phyloP scores from a whole-genome alignment of 805 yeast species.

The Metschnikowia picachoensis region DNA sequence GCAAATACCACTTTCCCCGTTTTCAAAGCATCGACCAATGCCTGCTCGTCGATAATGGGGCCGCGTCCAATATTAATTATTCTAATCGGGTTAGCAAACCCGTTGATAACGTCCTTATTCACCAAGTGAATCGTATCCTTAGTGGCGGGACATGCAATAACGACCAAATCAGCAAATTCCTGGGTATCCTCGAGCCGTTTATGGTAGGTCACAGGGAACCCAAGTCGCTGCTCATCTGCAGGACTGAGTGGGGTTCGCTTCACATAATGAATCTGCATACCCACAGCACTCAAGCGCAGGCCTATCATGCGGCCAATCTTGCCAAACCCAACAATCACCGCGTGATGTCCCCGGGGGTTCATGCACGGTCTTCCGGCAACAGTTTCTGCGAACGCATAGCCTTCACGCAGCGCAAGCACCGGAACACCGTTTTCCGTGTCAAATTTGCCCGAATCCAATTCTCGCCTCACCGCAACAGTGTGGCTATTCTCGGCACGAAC shows the following conservation, averaged over 20 bases:
- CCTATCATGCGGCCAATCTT: conserved; percentile 68
- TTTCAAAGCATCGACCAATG: conserved; percentile 55
- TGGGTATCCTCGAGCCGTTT: conserved; percentile 30
- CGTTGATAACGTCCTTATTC: conserved; percentile 43
- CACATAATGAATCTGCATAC: conserved; percentile 61
- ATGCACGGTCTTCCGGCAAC: conserved; percentile 44
- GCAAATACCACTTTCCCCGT: conserved; percentile 59
- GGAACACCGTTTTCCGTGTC: conserved; percentile 35
- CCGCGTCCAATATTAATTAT: conserved; percentile 79
- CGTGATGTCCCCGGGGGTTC: conserved; percentile 56
- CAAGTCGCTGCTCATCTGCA: conserved; percentile 32
- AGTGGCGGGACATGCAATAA: conserved; percentile 65
- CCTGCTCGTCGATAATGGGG: conserved; percentile 61
- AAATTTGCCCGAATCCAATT: conserved; percentile 31
- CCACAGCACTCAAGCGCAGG: conserved; percentile 49
- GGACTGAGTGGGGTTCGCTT: conserved; percentile 46
- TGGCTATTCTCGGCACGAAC: conserved; percentile 36
- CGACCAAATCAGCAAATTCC: conserved; percentile 51
- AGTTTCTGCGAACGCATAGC: conserved; percentile 40
- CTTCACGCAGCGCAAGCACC: conserved; percentile 1
- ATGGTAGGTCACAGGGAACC: conserved; percentile 44
- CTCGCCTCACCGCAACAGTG: conserved; percentile 44
- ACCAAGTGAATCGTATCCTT: conserved; percentile 54
- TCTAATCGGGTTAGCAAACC: conserved; percentile 52
- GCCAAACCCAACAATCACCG: conserved; percentile 71